These are phyloP conservation scores for Macrolepiota albuminosa DNA, from an alignment of 768 basidiomycete genomes.

Conservation along the genomic window DNA sequence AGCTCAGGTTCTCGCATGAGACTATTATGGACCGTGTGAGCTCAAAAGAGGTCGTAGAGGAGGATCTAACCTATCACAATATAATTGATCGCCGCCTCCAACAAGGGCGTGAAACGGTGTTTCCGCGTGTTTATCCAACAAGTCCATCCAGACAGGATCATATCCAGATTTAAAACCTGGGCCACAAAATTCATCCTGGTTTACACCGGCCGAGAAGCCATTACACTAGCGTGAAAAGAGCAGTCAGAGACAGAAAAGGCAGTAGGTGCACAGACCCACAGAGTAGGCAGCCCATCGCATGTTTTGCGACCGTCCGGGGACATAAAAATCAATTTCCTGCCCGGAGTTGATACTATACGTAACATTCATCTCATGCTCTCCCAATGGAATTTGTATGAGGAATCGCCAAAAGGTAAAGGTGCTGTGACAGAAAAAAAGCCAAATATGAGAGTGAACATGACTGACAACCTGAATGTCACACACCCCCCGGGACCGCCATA, in stretches of 20 bases:
- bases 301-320: constrained; percentile 77
- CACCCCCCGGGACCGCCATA: constrained; percentile 55
- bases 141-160: constrained; percentile 91
- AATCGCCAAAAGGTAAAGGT: constrained; percentile 96
- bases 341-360: constrained; percentile 82
- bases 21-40: constrained; percentile 27
- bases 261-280: constrained; percentile 36
- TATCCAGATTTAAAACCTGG: constrained; percentile 79
- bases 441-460: constrained; percentile 1
- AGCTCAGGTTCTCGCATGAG: constrained; percentile 85
- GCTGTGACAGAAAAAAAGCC: constrained; percentile 30
- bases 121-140: constrained; percentile 77
- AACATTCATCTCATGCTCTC: constrained; percentile 66
- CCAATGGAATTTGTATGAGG: constrained; percentile 75
- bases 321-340: constrained; percentile 71
- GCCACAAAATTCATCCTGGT: constrained; percentile 80
- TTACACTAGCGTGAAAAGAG: constrained; percentile 54
- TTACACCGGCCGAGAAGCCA: constrained; percentile 85
- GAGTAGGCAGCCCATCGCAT: constrained; percentile 91
- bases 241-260: not conserved
- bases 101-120: constrained; percentile 87
- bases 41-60: not conserved
- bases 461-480: constrained; percentile 15
- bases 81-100: constrained; percentile 92
- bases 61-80: constrained; percentile 65